A percentile compares a stretch with the other conserved stretches of the same genome.
These are phyloP conservation scores for Rhamnella rubrinervis DNA, from an alignment of 331 rosid species.

Conservation along the genomic window DNA sequence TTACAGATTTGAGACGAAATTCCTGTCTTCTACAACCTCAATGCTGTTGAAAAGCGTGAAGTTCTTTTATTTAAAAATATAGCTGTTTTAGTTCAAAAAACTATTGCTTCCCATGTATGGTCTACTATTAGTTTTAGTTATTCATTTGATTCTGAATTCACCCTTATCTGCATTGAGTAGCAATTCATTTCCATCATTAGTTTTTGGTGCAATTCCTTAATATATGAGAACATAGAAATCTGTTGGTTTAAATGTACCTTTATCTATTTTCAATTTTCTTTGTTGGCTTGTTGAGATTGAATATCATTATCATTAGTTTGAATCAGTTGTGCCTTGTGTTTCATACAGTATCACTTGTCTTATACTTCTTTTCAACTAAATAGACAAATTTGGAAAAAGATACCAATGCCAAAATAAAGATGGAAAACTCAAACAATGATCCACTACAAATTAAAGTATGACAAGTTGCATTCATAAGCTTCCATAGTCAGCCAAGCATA, in stretches of 20 bases:
- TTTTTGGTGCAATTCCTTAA: slow-evolving; percentile 4
- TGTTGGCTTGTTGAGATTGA: no score
- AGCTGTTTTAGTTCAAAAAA: no score
- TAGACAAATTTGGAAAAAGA: background rate
- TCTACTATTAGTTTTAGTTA: slow-evolving; percentile 13
- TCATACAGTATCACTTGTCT: background rate
- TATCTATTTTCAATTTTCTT: background rate
- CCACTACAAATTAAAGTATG: slow-evolving; percentile 2
- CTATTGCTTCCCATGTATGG: no score
- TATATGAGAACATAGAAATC: background rate
- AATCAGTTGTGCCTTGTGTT: background rate
- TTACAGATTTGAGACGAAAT: no score
- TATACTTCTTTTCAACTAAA: no score
- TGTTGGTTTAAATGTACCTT: slow-evolving; percentile 16
- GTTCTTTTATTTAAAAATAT: slow-evolving; percentile 72
- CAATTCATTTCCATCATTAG: background rate
- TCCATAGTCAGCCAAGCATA: background rate
- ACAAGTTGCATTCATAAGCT: slow-evolving; percentile 5
- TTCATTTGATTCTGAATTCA: slow-evolving; percentile 11
- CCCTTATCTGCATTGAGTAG: background rate
- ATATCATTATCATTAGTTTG: no score
- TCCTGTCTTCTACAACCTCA: no score
- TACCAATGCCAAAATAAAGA: background rate
- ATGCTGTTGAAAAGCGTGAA: no score
- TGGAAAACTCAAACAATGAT: background rate